Conservation (phyloP, 2,329 filamentous ascomycete species). For the Paraconiothyrium brasiliense region DNA sequence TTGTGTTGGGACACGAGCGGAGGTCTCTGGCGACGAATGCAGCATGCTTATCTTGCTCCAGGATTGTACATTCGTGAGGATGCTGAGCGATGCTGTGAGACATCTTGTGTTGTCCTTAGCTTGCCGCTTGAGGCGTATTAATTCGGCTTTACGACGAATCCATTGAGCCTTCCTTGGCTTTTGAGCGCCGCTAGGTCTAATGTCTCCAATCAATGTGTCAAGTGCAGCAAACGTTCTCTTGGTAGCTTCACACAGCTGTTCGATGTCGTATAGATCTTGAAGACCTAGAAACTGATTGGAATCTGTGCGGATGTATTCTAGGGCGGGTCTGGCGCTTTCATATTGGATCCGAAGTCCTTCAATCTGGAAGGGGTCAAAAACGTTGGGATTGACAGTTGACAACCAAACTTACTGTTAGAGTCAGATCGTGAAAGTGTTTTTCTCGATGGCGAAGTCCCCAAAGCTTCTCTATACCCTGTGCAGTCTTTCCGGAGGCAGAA, state of each 20-base stretch:
- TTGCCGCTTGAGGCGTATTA: background rate
- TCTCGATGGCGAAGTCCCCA: constrained; percentile 17
- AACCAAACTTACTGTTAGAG: background rate
- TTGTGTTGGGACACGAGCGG: background rate
- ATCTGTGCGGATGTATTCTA: background rate
- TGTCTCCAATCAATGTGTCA: background rate
- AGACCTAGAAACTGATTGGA: background rate
- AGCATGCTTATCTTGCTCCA: background rate
- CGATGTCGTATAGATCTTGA: background rate
- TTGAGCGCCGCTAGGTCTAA: background rate
- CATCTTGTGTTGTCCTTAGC: background rate
- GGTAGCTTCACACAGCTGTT: background rate
- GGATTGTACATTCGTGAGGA: background rate
- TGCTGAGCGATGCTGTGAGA: background rate
- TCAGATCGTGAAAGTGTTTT: constrained; percentile 9
- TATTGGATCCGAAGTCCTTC: background rate
- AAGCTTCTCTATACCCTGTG: constrained; percentile 18
- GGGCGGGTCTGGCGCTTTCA: background rate
- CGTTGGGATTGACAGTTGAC: background rate
- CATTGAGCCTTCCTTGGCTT: background rate
- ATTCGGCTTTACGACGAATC: background rate
- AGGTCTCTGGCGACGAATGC: background rate
- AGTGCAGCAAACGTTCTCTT: background rate
- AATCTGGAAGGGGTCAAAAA: background rate
- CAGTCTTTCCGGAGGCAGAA: constrained; percentile 13